Base-by-base conservation (phyloP, 768 basidiomycete genomes). In the Leucocoprinus leucothites region DNA sequence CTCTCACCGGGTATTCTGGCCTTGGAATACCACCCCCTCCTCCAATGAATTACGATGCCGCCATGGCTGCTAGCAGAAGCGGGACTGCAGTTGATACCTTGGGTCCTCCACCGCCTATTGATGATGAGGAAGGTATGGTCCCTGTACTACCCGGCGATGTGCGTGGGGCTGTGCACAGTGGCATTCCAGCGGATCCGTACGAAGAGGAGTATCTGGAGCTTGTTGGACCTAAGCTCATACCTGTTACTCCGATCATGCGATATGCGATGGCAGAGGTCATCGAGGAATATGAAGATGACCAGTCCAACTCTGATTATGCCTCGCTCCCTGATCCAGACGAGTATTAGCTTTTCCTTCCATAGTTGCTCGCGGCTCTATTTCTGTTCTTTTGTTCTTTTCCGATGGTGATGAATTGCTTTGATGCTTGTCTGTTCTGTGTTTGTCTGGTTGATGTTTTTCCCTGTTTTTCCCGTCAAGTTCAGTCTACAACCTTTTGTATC, bases 231-330 rank as follows among this genome's bases (percentile, higher is more conserved):
- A 87, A 87, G 67, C 65, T 94, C 54, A 76, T 90, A 28, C 86
- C 91, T 8, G 80, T 82, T 16, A 87, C 89, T 1, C 89, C 90
- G 1, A 88, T 93, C 57, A 89, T 92, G 84, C 75, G 85, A 25
- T 90, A 74, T 66, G 91, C 91, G 45, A 93, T 93, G 89, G 74
- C 82, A 48, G 85, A 89, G 64, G 90, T 93, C 8, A 81, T 94
- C 16, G 79, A 82, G 63, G 91, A 94, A 69, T 92, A 90, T 60
- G 84, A 91, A 60, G 86, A 90, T 59, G 82, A 85, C 57, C 79
- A 79, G 64, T 85, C 85, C 13, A 78, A 85, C 31, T 89, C 87
- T 6, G 89, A 91, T 59, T 91, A 91, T 63, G 89, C 87, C 14
- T 90, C 87, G 8, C 71, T 91, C 44, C 79, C 81, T n/a, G 85